These are phyloP conservation scores for Diversispora epigaea DNA, from an alignment of 192 early-diverging fungal species.

Conservation along the genomic window DNA sequence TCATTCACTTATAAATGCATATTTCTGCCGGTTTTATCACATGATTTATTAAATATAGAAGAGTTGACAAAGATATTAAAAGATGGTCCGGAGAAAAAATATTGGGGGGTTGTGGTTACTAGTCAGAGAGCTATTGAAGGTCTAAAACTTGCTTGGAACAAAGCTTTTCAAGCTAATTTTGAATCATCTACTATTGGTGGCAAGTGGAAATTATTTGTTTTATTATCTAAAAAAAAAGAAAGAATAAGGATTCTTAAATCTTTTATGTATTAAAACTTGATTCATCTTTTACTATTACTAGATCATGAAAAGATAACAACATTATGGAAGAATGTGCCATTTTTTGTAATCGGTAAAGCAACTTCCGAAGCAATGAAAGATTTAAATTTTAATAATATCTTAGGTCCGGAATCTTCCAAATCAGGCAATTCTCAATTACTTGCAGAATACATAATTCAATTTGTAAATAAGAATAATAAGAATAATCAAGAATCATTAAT, in stretches of 20 bases:
- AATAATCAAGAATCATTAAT: slow-evolving; percentile 11
- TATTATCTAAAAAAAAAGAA: too few relatives aligned
- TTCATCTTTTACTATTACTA: too few relatives aligned
- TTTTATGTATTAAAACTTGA: too few relatives aligned
- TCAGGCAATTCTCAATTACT: slow-evolving; percentile 46
- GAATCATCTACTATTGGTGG: background rate
- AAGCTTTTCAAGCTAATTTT: background rate
- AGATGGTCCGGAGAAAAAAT: slow-evolving; percentile 26
- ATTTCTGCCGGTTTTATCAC: slow-evolving; percentile 39
- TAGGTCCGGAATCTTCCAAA: slow-evolving; percentile 9
- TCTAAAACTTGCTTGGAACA: slow-evolving; percentile 30
- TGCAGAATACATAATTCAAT: slow-evolving; percentile 35
- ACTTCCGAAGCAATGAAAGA: slow-evolving; percentile 39
- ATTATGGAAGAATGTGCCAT: slow-evolving; percentile 40
- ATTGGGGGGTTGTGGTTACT: slow-evolving; percentile 41
- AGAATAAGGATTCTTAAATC: too few relatives aligned
- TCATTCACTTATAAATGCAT: background rate
- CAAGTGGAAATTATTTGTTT: too few relatives aligned
- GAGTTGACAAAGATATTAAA: slow-evolving; percentile 27
- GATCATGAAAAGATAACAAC: background rate
- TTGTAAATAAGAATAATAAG: background rate
- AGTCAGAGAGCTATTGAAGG: slow-evolving; percentile 48
- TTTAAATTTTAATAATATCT: slow-evolving; percentile 7
- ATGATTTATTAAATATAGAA: slow-evolving; percentile 7
- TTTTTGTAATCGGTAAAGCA: slow-evolving; percentile 47